Conservation (phyloP, 179 eudicot species). For the Silene noctiflora region DNA sequence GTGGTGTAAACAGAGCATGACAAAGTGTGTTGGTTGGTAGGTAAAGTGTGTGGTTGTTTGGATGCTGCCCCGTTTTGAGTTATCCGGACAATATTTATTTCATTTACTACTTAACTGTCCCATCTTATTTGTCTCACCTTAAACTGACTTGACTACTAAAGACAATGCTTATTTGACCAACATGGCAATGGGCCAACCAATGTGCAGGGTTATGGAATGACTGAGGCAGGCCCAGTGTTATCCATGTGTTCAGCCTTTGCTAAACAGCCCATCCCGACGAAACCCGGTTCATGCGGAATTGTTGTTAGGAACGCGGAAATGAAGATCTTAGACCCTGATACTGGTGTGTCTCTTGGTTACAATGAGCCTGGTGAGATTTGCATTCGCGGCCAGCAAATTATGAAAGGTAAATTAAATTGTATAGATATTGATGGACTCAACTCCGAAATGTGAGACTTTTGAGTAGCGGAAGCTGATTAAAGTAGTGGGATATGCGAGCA, state of each 20-base stretch:
- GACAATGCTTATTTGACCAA: neutral
- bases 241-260: constrained; percentile 78
- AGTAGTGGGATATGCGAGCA: too few species aligned
- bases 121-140: too few species aligned
- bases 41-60: neutral
- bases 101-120: too few species aligned
- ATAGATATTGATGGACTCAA: too few species aligned
- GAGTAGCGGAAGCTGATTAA: too few species aligned
- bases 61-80: neutral
- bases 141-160: too few species aligned
- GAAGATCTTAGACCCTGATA: constrained; percentile 76
- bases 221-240: constrained; percentile 89
- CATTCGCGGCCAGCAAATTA: constrained; percentile 77
- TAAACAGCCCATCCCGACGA: constrained; percentile 57
- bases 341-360: constrained; percentile 52
- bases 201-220: constrained; percentile 87
- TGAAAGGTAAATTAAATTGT: too few species aligned
- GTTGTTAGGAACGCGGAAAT: constrained; percentile 85
- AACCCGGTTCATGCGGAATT: constrained; percentile 79
- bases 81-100: too few species aligned
- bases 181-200: neutral
- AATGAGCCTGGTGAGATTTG: constrained; percentile 82
- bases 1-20: too few species aligned
- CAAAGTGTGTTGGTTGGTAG: neutral
- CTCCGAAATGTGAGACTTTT: too few species aligned